phyloP scores from a whole-genome alignment of 2,329 filamentous ascomycete genomes.

The Chrysoporthe puriensis region DNA sequence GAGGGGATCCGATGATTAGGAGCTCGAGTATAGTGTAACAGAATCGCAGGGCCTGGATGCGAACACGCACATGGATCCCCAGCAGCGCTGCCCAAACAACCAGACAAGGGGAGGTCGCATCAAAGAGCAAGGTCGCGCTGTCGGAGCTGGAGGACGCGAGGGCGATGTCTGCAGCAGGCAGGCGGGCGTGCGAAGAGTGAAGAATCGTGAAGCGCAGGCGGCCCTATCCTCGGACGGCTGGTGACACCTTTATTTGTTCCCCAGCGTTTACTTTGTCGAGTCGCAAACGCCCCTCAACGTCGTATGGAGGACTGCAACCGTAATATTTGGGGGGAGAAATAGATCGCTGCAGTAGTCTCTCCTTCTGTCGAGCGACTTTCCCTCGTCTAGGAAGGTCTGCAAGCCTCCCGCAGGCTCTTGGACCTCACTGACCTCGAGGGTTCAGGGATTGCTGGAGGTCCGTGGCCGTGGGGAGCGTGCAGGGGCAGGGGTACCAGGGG shows the following conservation, averaged over 20 bases:
- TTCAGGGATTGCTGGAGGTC: background rate
- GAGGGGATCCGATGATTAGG: conserved; percentile 22
- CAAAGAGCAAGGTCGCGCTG: background rate
- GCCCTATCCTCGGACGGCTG: conserved; percentile 12
- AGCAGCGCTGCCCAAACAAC: conserved; percentile 17
- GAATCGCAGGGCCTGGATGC: conserved; percentile 18
- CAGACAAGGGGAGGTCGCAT: conserved; percentile 8
- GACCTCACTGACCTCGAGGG: conserved; percentile 5
- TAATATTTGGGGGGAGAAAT: conserved; percentile 1
- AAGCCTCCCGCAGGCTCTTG: conserved; percentile 12
- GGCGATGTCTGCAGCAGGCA: background rate
- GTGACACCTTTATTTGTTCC: conserved; percentile 8
- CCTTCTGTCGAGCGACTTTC: conserved; percentile 12
- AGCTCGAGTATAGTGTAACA: conserved; percentile 16
- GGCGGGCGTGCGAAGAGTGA: conserved; percentile 1
- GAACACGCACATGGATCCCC: conserved; percentile 24
- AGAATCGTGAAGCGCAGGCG: conserved; percentile 15
- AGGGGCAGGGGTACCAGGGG: background rate
- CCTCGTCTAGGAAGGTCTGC: conserved; percentile 20
- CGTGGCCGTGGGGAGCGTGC: background rate
- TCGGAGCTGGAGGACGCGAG: background rate
- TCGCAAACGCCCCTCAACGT: background rate
- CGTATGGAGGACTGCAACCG: conserved; percentile 20
- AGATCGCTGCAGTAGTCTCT: conserved; percentile 18
- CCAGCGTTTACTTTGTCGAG: background rate